Percentiles rank a stretch among this genome's conserved stretches.
Evolutionary conservation across 2,329 filamentous ascomycete genomes (phyloP).

Genomic region (Trichoderma hamatum): DNA sequence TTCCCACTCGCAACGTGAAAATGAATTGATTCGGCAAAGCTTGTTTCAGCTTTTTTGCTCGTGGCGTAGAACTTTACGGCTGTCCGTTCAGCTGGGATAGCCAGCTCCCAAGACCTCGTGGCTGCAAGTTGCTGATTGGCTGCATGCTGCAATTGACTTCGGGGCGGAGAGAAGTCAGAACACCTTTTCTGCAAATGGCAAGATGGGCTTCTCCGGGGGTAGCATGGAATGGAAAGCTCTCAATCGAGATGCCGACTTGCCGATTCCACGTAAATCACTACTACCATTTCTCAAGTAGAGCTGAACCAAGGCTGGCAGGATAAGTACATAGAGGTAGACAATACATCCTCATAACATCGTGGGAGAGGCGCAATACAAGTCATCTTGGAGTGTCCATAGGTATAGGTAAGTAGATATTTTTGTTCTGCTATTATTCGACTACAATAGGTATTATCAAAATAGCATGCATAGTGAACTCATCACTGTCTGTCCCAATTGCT

Average conservation of each 20-base stretch:
- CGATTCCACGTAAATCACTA: background rate
- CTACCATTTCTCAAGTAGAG: background rate
- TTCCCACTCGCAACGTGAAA: background rate
- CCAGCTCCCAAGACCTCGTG: background rate
- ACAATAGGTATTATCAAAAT: background rate
- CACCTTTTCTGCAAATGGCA: background rate
- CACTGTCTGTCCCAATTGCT: background rate
- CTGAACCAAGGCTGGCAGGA: background rate
- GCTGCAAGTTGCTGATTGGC: conserved; percentile 1
- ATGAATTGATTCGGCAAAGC: background rate
- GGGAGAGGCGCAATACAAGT: background rate
- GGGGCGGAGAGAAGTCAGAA: background rate
- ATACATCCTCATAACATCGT: background rate
- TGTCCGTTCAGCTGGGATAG: background rate
- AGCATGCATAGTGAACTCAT: conserved; percentile 6
- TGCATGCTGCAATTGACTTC: background rate
- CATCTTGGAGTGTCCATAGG: background rate
- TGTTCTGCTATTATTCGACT: background rate
- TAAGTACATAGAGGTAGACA: background rate
- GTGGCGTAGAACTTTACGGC: conserved; percentile 6
- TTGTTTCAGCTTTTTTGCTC: background rate
- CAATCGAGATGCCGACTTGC: background rate
- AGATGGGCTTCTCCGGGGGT: background rate
- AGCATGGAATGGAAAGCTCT: background rate
- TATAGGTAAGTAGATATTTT: background rate